phyloP scores from a whole-genome alignment of 768 basidiomycete species.

The Trametes villosa region DNA sequence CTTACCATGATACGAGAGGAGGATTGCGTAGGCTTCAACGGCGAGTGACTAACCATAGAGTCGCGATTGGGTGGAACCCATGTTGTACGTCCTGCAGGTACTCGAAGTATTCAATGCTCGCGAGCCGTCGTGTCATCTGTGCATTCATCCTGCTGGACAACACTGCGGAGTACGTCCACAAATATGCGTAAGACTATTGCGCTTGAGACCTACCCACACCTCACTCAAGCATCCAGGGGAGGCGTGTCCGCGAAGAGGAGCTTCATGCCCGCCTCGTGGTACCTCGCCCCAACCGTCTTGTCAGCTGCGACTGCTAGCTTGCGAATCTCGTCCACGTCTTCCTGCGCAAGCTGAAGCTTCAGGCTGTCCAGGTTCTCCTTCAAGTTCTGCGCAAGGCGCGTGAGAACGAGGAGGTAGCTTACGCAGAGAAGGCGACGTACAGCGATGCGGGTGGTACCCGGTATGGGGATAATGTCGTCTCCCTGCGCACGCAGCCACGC shows the following conservation, averaged over 20 bases:
- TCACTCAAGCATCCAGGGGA: not conserved
- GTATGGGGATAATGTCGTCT: conserved; percentile 32
- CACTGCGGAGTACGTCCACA: too few relatives aligned
- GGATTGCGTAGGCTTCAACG: too few relatives aligned
- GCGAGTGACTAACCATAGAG: too few relatives aligned
- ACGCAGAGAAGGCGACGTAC: conserved; percentile 18
- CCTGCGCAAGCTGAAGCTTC: not conserved
- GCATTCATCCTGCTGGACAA: too few relatives aligned
- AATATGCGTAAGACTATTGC: too few relatives aligned
- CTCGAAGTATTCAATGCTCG: too few relatives aligned
- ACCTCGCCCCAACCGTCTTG: not conserved
- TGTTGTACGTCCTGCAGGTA: too few relatives aligned
- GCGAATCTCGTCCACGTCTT: not conserved
- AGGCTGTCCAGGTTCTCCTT: not conserved
- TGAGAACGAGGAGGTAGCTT: not conserved
- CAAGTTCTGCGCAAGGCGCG: not conserved
- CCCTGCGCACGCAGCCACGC: conserved; percentile 34
- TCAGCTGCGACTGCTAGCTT: not conserved
- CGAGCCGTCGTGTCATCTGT: too few relatives aligned
- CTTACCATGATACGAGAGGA: too few relatives aligned
- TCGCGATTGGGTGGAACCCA: too few relatives aligned
- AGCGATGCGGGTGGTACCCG: conserved; percentile 24
- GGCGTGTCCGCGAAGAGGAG: not conserved
- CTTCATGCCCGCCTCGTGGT: too few relatives aligned
- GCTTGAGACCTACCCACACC: too few relatives aligned